These are phyloP conservation scores for Dentipellis sp. DNA, from an alignment of 768 basidiomycete genomes.

Conservation along the genomic window DNA sequence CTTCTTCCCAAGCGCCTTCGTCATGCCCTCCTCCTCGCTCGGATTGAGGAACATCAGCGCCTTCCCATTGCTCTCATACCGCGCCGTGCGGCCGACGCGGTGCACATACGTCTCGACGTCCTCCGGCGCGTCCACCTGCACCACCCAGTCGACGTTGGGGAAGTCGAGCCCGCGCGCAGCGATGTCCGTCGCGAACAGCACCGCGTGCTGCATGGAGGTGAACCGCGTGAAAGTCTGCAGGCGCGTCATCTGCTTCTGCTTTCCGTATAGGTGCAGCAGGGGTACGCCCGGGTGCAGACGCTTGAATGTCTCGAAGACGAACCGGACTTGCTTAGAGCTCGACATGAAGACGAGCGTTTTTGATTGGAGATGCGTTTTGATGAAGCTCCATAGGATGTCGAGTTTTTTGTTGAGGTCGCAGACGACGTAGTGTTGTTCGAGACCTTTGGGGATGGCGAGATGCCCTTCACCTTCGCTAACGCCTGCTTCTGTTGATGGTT, in stretches of 20 bases:
- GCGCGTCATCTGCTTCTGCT: slow-evolving; percentile 90
- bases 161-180: slow-evolving; percentile 96
- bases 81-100: slow-evolving; percentile 89
- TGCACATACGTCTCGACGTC: slow-evolving; percentile 98
- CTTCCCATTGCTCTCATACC: slow-evolving; percentile 88
- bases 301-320: slow-evolving; percentile 92
- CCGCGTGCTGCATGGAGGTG: slow-evolving; percentile 69
- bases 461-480: slow-evolving; percentile 25
- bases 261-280: slow-evolving; percentile 90
- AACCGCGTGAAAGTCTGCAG: slow-evolving; percentile 80
- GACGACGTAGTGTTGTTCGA: slow-evolving; percentile 86
- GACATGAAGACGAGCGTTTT: slow-evolving; percentile 94
- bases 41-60: slow-evolving; percentile 76
- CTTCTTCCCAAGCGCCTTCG: slow-evolving; percentile 59
- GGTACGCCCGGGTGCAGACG: slow-evolving; percentile 92
- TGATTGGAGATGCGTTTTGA: slow-evolving; percentile 85
- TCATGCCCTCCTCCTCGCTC: slow-evolving; percentile 91
- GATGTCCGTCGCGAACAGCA: slow-evolving; percentile 92
- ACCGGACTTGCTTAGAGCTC: slow-evolving; percentile 94
- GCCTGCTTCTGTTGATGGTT: slow-evolving; percentile 27
- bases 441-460: slow-evolving; percentile 56
- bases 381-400: slow-evolving; percentile 87
- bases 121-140: slow-evolving; percentile 94
- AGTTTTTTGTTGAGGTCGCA: slow-evolving; percentile 83
- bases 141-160: slow-evolving; percentile 92